Base-by-base conservation (phyloP, 331 rosid genomes). In the Erythrophleum ivorense region DNA sequence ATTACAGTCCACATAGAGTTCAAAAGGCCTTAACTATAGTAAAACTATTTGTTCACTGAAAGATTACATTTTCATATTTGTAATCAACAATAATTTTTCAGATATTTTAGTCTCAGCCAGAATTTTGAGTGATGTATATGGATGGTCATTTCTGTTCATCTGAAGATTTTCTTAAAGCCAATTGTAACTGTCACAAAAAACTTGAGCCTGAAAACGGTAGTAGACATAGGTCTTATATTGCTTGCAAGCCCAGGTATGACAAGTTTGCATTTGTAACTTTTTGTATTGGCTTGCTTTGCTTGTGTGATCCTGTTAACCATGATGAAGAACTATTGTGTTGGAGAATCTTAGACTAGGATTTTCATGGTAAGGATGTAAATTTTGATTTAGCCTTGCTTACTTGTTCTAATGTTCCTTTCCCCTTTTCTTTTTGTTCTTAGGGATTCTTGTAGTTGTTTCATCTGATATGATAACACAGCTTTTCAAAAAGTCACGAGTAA, bases 271-370 rank as follows among this genome's bases (percentile, higher is more conserved):
- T 81, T 38, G 55, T 63, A 5, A 84, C 78, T 81, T 87, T 84
- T 5, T 84, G 82, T 68, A 84, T 84, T 73, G 84, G 87, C 3
- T 81, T 87, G 21, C 77, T 84, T 74, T 84, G 79, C 73, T 62
- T 86, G 73, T 57, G 19, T 36, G 38, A 60, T 0, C 29, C 67
- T 2, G 29, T 24, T 24, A 24, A 24, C 0, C 29, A 34, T 1
- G 24, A 5, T 0, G 0, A 1, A 3, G 15, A 4, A 41, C 68
- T 77, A 76, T 59, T 0, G 36, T 45, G 59, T 73, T 9, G 70
- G 12, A 60, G 77, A 69, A 86, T 78, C 40, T 83, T 85, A 1
- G 0, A 80, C 78, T 1, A 76, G 89, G 0, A 87, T 79, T 74
- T 80, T 65, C 60, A 24, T 78, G 4, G 19, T 7, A 40, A 0